Evolutionary conservation across 2,329 filamentous ascomycete species (phyloP).

Genomic region (Aaosphaeria arxii): DNA sequence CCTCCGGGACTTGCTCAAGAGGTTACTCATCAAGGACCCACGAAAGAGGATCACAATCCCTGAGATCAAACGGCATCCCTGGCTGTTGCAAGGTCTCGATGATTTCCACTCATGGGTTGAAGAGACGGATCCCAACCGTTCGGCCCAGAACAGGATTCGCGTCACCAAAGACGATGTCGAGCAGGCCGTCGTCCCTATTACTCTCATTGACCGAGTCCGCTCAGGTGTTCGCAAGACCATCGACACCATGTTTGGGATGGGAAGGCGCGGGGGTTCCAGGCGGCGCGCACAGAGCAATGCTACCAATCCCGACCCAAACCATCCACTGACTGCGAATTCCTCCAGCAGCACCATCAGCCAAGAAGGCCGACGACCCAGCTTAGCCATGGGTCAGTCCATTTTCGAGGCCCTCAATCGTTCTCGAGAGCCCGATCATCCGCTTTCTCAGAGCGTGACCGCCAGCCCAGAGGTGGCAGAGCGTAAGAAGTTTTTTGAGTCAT

Average conservation of each 20-base stretch:
- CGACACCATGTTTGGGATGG: constrained; percentile 39
- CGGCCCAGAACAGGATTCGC: constrained; percentile 80
- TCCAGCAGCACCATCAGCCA: constrained; percentile 56
- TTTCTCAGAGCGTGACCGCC: constrained; percentile 71
- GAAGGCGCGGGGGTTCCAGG: constrained; percentile 42
- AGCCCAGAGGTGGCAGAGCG: constrained; percentile 57
- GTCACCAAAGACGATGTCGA: constrained; percentile 92
- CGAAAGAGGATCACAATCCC: constrained; percentile 81
- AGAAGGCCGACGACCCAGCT: constrained; percentile 54
- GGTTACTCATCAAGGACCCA: constrained; percentile 86
- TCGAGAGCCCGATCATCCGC: constrained; percentile 63
- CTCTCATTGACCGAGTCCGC: constrained; percentile 78
- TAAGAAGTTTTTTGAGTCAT: constrained; percentile 31
- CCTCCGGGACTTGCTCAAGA: constrained; percentile 72
- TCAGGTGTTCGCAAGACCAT: constrained; percentile 65
- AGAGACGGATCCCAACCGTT: constrained; percentile 80
- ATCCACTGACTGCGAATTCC: constrained; percentile 50
- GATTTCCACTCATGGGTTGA: constrained; percentile 84
- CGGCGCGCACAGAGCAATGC: constrained; percentile 54
- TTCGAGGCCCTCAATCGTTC: constrained; percentile 49
- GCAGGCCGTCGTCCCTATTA: constrained; percentile 83
- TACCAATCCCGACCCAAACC: constrained; percentile 55
- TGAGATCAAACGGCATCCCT: constrained; percentile 91
- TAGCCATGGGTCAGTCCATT: constrained; percentile 59
- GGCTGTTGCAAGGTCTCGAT: constrained; percentile 77